These are phyloP conservation scores for Penicillium sp. DNA, from an alignment of 2,329 filamentous ascomycete species.

Conservation along the genomic window DNA sequence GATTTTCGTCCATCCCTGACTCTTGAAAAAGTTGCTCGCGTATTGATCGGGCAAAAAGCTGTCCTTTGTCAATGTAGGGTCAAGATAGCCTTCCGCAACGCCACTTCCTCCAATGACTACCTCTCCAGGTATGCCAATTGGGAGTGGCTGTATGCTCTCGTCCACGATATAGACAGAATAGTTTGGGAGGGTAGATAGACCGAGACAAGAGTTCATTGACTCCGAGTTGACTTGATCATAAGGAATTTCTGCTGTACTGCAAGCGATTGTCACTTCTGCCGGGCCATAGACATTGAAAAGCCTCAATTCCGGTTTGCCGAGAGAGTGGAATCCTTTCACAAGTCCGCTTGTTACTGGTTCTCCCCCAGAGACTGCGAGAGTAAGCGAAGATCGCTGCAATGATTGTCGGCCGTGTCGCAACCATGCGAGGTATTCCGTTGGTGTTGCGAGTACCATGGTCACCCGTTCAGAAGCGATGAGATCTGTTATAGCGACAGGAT, in stretches of 20 bases:
- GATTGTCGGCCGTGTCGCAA: constrained; percentile 20
- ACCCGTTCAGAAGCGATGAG: constrained; percentile 28
- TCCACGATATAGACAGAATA: constrained; percentile 53
- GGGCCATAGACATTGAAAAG: constrained; percentile 41
- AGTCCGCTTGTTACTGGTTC: constrained; percentile 19
- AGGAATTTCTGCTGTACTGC: constrained; percentile 31
- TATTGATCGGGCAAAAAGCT: constrained; percentile 22
- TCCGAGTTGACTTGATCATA: constrained; percentile 3
- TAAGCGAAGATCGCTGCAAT: constrained; percentile 16
- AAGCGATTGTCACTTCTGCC: constrained; percentile 34
- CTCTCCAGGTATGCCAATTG: constrained; percentile 52
- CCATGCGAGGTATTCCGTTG: constrained; percentile 30
- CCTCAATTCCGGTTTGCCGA: constrained; percentile 20
- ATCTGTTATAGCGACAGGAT: constrained; percentile 27
- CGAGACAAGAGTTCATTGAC: not conserved
- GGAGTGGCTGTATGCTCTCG: constrained; percentile 44
- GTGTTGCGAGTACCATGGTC: constrained; percentile 28
- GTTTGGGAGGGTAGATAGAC: constrained; percentile 43
- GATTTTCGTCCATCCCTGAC: constrained; percentile 20
- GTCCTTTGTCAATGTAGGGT: constrained; percentile 11
- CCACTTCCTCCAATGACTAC: constrained; percentile 46
- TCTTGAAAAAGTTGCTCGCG: constrained; percentile 20
- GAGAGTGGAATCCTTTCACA: constrained; percentile 21
- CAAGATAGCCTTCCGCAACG: constrained; percentile 28
- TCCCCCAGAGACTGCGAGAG: constrained; percentile 34